phyloP scores from a whole-genome alignment of 1,284 basidiomycete genomes.

The Marasmius fiardii region DNA sequence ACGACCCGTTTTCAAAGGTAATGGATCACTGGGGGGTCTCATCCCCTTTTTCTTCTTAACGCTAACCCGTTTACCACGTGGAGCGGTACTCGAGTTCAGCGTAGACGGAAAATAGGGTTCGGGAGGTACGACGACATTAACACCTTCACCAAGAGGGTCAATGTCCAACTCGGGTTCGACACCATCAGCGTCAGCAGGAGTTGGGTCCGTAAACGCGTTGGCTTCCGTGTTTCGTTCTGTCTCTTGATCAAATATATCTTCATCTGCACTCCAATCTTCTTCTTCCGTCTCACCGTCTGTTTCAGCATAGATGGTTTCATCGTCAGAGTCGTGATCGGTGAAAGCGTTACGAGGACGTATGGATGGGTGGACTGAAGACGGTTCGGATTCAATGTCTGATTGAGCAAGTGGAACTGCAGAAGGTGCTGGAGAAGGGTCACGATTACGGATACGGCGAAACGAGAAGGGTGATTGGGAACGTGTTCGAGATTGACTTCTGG shows the following conservation, averaged over 20 bases:
- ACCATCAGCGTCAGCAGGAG: constrained; percentile 27
- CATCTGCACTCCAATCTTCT: constrained; percentile 50
- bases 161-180: constrained; percentile 57
- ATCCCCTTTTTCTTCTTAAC: constrained; percentile 59
- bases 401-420: constrained; percentile 66
- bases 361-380: constrained; percentile 20
- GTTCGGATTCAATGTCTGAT: constrained; percentile 60
- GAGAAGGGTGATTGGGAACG: constrained; percentile 73
- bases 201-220: constrained; percentile 62
- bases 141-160: constrained; percentile 81
- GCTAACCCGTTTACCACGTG: constrained; percentile 27
- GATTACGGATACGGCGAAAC: constrained; percentile 54
- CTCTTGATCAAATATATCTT: constrained; percentile 67
- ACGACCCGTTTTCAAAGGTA: constrained; percentile 65
- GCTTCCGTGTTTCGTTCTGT: constrained; percentile 63
- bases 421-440: constrained; percentile 70
- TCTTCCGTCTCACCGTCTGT: constrained; percentile 46
- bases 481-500: constrained; percentile 46
- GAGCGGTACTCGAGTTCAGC: constrained; percentile 40
- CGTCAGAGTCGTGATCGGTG: constrained; percentile 50
- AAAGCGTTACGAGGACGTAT: constrained; percentile 52
- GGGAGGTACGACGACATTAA: constrained; percentile 83
- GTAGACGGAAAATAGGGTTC: constrained; percentile 78
- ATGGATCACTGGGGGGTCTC: constrained; percentile 53
- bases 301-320: constrained; percentile 41